phyloP scores from a whole-genome alignment of 305 asterid species.

The Rubia peregrina region DNA sequence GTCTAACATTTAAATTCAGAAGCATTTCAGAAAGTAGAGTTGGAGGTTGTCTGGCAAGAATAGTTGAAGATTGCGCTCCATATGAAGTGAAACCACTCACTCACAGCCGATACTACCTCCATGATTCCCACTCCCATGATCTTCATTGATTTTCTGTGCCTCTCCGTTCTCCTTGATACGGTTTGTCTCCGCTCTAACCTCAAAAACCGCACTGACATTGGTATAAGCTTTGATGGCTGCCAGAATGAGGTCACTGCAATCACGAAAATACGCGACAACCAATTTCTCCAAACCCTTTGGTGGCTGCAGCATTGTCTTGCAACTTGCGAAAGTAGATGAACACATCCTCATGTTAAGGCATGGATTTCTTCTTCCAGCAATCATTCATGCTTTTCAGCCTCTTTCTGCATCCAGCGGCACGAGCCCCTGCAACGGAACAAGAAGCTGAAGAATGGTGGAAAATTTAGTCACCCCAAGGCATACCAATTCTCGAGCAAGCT shows the following conservation, averaged over 20 bases:
- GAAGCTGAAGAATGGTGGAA: slow-evolving; percentile 25
- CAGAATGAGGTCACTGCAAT: slow-evolving; percentile 12
- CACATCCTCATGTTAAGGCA: slow-evolving; percentile 17
- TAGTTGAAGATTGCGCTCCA: too few relatives aligned
- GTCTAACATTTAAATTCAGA: too few relatives aligned
- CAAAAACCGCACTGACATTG: slow-evolving; percentile 1
- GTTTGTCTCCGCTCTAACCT: too few relatives aligned
- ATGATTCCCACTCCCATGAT: too few relatives aligned
- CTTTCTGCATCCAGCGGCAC: slow-evolving; percentile 13
- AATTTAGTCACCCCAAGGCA: not conserved
- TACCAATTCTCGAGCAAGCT: slow-evolving; percentile 23
- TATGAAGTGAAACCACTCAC: too few relatives aligned
- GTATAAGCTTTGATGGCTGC: slow-evolving; percentile 21
- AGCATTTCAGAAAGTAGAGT: too few relatives aligned
- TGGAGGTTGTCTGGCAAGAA: too few relatives aligned
- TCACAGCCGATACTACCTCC: too few relatives aligned
- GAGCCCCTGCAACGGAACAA: slow-evolving; percentile 28
- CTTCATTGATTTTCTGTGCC: too few relatives aligned
- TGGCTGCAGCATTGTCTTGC: slow-evolving; percentile 23
- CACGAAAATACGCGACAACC: slow-evolving; percentile 17
- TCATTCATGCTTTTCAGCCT: not conserved
- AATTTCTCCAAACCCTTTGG: slow-evolving; percentile 25
- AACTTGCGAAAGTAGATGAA: slow-evolving; percentile 12
- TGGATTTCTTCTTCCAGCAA: not conserved
- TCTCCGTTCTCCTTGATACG: too few relatives aligned